Evolutionary conservation across 352 stramenopile genomes (phyloP), one percentile per base, ranked within the genome.

Genomic region (Phytophthora hybrid): DNA sequence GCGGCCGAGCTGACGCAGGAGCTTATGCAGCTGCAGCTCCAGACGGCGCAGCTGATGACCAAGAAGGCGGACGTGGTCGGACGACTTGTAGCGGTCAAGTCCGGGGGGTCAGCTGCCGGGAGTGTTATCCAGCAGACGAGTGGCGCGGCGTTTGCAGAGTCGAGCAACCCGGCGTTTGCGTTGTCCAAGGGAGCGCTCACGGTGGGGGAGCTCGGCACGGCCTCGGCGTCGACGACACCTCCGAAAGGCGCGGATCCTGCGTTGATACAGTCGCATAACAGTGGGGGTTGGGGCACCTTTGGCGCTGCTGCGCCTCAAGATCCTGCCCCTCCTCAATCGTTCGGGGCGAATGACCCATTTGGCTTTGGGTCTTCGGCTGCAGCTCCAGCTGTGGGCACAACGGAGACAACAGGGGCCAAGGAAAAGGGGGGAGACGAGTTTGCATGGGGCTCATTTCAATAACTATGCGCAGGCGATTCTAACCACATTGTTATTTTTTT

Each of bases 1-100:
- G 69, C 83, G 14, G 71, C 60, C 21, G 49, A 7, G 13, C 76
- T 93, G 51, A 88, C 84, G 16, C 62, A 87, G 11, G 79, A 93
- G 59, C 74, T 93, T 5, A 65, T 78, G 10, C 59, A 59, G 16
- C 59, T 93, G 21, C 85, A 93, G 53, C 73, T 74, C 3, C 72
- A 90, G 16, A 73, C 77, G 4, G 55, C 64, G 5, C 68, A 87
- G 51, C 55, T 93, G 1, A 71, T 81, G 65, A 49, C 70, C 8
- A 73, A 68, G 61, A 81, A 78, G 49, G 57, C 49, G 8, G 61
- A 78, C 59, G 44, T 81, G 0, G 57, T 76, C 5, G 53, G 41
- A 52, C 70, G 74, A 7, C 47, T 78, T 54, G 49, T 78, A 8
- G 74, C 66, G 1, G 54, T 78, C 21, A 81, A 70, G 47, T 44